A percentile compares a stretch with the other conserved stretches of the same genome.
Evolutionary conservation across 768 basidiomycete genomes (phyloP).

Genomic region (Macrolepiota albuminosa): DNA sequence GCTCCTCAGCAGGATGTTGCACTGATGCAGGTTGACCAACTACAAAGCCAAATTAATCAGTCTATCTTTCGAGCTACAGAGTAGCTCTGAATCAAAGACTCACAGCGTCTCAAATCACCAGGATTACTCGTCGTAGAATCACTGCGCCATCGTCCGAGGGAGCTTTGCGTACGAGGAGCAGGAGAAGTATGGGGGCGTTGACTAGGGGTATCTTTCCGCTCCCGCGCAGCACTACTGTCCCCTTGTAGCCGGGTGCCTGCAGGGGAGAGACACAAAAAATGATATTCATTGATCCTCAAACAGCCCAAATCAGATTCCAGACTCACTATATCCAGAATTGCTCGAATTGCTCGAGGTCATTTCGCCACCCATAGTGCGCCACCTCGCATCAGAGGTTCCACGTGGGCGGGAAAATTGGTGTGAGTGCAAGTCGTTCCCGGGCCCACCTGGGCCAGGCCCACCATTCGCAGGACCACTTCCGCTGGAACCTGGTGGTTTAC

Average conservation of each 20-base stretch:
- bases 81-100: not conserved
- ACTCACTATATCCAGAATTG: conserved; percentile 27
- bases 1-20: not conserved
- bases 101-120: not conserved
- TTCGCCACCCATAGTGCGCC: conserved; percentile 32
- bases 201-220: not conserved
- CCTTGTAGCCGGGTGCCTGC: not conserved
- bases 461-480: conserved; percentile 27
- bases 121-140: not conserved
- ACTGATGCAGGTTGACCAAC: not conserved
- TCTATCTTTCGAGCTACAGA: not conserved
- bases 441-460: conserved; percentile 16
- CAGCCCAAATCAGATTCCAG: not conserved
- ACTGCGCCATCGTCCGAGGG: conserved; percentile 7
- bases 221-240: not conserved
- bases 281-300: not conserved
- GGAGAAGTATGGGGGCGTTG: not conserved
- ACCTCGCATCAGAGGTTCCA: conserved; percentile 71
- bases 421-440: conserved; percentile 19
- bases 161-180: not conserved
- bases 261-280: not conserved
- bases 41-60: not conserved
- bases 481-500: conserved; percentile 31
- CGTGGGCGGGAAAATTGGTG: conserved; percentile 50
- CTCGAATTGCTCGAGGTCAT: conserved; percentile 19